Percentiles rank a stretch among this genome's conserved stretches.
These are phyloP conservation scores for Botrytis porri DNA, from an alignment of 2,329 filamentous ascomycete species.

Conservation along the genomic window DNA sequence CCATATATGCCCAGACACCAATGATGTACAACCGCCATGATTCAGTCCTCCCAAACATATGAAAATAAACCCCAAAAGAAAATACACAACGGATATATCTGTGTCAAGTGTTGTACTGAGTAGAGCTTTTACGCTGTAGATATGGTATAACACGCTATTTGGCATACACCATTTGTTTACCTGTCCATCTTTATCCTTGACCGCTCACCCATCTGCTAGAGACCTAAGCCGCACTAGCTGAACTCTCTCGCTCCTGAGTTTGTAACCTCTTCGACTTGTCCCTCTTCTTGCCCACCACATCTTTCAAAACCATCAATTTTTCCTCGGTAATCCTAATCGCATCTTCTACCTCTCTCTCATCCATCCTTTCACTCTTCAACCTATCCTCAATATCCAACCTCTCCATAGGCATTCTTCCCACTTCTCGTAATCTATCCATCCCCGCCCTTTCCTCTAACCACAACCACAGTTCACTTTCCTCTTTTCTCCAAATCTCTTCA, in stretches of 20 bases:
- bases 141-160: not conserved
- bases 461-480: slow-evolving; percentile 40
- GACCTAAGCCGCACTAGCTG: not conserved
- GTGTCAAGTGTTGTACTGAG: not conserved
- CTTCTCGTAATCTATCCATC: slow-evolving; percentile 73
- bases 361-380: slow-evolving; percentile 29
- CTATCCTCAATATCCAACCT: slow-evolving; percentile 29
- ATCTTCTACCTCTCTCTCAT: slow-evolving; percentile 35
- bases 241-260: not conserved
- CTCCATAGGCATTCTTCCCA: slow-evolving; percentile 34
- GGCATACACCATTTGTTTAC: not conserved
- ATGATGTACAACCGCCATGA: not conserved
- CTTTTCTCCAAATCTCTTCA: slow-evolving; percentile 70
- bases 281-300: slow-evolving; percentile 54
- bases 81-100: not conserved
- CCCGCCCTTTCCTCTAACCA: slow-evolving; percentile 38
- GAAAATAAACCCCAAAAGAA: not conserved
- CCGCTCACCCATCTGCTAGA: not conserved
- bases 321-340: slow-evolving; percentile 70
- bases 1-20: not conserved
- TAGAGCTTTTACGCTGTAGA: slow-evolving; percentile 11
- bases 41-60: not conserved
- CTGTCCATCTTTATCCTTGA: not conserved
- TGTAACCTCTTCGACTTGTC: not conserved
- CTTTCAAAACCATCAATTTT: slow-evolving; percentile 72